phyloP scores from a whole-genome alignment of 2,329 filamentous ascomycete species.

The Penicillium nordicum region DNA sequence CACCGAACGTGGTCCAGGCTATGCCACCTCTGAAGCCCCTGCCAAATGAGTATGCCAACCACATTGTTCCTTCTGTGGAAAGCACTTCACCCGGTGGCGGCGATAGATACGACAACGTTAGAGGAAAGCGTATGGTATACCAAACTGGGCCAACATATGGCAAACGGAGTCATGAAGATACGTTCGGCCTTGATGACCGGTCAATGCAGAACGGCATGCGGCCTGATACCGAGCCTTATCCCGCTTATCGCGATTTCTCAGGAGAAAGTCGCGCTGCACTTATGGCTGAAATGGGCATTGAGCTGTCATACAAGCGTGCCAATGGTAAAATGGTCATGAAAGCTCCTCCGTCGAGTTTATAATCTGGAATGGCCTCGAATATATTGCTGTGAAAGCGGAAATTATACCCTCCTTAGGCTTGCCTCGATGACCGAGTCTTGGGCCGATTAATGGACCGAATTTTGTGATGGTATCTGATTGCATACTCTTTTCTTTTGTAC shows the following conservation, averaged over 20 bases:
- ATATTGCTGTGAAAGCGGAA: not conserved
- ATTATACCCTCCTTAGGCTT: not conserved
- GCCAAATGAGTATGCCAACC: conserved; percentile 27
- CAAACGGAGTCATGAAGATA: conserved; percentile 39
- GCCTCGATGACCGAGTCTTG: not conserved
- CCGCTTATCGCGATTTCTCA: conserved; percentile 26
- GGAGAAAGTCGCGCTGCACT: conserved; percentile 24
- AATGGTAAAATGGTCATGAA: conserved; percentile 36
- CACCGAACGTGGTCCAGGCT: conserved; percentile 23
- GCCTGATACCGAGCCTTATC: conserved; percentile 33
- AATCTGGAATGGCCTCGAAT: not conserved
- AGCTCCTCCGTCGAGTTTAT: conserved; percentile 24
- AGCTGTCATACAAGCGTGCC: conserved; percentile 37
- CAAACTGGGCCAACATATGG: conserved; percentile 27
- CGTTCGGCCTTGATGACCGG: conserved; percentile 40
- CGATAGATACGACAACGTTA: conserved; percentile 21
- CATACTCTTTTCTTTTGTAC: conserved; percentile 16
- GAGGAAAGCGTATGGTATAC: conserved; percentile 31
- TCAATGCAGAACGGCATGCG: conserved; percentile 46
- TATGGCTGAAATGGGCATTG: conserved; percentile 26
- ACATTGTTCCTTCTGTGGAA: conserved; percentile 22
- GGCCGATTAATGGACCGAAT: not conserved
- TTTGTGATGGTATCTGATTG: conserved; percentile 2
- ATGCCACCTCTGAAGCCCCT: conserved; percentile 39
- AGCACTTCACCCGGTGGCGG: conserved; percentile 21